Percentiles rank a stretch among this genome's conserved stretches.
phyloP scores from a whole-genome alignment of 371 early-diverging fungal genomes.

The Mucor racemosus region DNA sequence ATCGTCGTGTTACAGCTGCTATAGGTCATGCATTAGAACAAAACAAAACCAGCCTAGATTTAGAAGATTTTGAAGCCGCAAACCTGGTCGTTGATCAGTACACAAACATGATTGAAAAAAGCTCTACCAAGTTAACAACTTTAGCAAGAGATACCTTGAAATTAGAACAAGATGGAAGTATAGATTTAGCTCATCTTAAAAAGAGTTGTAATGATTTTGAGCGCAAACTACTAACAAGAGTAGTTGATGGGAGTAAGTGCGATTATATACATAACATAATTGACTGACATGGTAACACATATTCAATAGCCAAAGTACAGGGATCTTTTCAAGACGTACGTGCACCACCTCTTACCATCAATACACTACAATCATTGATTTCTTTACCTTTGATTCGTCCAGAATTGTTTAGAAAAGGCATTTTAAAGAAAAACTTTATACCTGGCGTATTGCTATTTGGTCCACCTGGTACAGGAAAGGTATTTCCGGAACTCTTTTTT shows the following conservation, averaged over 20 bases:
- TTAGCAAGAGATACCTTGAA: neutral
- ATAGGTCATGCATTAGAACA: conserved; percentile 39
- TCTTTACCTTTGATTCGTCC: conserved; percentile 84
- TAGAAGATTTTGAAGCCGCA: conserved; percentile 33
- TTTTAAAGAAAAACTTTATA: conserved; percentile 77
- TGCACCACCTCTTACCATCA: conserved; percentile 68
- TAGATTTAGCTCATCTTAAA: conserved; percentile 33
- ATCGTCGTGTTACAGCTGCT: conserved; percentile 42
- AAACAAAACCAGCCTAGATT: conserved; percentile 23
- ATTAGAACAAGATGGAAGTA: conserved; percentile 13
- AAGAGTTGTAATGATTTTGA: conserved; percentile 59
- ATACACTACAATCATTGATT: conserved; percentile 86
- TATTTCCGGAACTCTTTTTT: neutral
- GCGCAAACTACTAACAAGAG: conserved; percentile 57
- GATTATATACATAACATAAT: neutral
- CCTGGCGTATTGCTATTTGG: conserved; percentile 94
- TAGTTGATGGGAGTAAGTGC: conserved; percentile 67
- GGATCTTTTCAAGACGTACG: conserved; percentile 69
- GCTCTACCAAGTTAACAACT: conserved; percentile 14
- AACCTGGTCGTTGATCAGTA: conserved; percentile 28
- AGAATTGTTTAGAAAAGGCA: conserved; percentile 77
- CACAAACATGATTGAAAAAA: conserved; percentile 8
- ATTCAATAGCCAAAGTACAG: conserved; percentile 54
- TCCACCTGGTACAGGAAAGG: conserved; percentile 96
- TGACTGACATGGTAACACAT: neutral